Evolutionary conservation across 371 early-diverging fungal genomes (phyloP), one percentile per base, ranked within the genome.

Genomic region (Circinella umbellata): DNA sequence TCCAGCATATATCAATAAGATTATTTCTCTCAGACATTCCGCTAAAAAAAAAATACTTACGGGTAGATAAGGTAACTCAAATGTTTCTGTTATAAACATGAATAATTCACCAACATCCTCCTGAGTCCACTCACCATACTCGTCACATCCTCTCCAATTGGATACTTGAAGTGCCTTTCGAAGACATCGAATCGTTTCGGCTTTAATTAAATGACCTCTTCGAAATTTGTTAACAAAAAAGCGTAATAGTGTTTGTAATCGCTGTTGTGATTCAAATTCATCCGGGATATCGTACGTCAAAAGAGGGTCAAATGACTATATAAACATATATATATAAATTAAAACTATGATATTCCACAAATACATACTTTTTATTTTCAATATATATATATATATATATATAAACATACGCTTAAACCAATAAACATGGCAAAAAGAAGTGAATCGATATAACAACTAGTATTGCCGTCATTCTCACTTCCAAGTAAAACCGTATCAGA

Each of bases 381-480:
- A 61, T 48, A 37, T 60, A 60, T n/a, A 46, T 8, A 35, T 49
- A 60, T 27, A 48, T 17, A 15, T 4, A 68, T 27, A 27, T 35
- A 3, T 13, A 36, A 46, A 20, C 36, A 55, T 66, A 54, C 66
- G 36, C 27, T 42, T n/a, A 66, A 38, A 9, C 66, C 69, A 18
- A 82, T 82, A 73, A 82, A 88, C 88, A 88, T 88, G 67, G 86
- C 84, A 77, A 88, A 88, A 39, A 88, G 68, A 7, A 71, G 37
- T 36, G 75, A 74, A 78, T 86, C 86, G 59, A 88, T 86, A 59
- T 88, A 88, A 64, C 88, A 88, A 27, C 82, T 81, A n/a, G 88
- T 88, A 60, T 74, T 70, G 15, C 76, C 74, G 61, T 84, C 84
- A 53, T 88, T 88, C 61, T 85, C 84, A 17, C 82, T 77, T 10